These are phyloP conservation scores for Termitomyces sp. DNA, from an alignment of 1,284 basidiomycete species.

Conservation along the genomic window DNA sequence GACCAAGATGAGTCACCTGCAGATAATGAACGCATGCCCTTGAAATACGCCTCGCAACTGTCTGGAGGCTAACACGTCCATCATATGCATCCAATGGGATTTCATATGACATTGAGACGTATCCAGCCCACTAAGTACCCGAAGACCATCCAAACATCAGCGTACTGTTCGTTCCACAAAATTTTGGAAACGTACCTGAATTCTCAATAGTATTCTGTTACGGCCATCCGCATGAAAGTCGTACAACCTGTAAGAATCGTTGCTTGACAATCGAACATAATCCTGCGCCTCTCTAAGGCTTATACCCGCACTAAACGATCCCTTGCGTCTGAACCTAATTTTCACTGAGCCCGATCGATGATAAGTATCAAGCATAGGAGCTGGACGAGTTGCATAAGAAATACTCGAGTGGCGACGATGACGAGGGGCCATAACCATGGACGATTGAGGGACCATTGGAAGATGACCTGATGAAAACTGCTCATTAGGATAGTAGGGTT, in stretches of 20 bases:
- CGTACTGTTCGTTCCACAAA: background rate
- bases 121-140: conserved; percentile 67
- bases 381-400: conserved; percentile 42
- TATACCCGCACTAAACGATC: conserved; percentile 59
- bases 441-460: conserved; percentile 26
- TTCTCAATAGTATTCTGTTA: conserved; percentile 55
- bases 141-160: background rate
- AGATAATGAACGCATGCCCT: conserved; percentile 72
- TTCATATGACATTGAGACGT: conserved; percentile 66
- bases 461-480: conserved; percentile 31
- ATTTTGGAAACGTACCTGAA: conserved; percentile 42
- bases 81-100: conserved; percentile 67
- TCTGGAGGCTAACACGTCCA: conserved; percentile 59
- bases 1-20: conserved; percentile 39
- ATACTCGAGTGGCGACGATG: conserved; percentile 54
- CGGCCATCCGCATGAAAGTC: conserved; percentile 60
- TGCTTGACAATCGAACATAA: conserved; percentile 53
- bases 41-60: conserved; percentile 62
- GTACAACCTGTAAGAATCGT: conserved; percentile 54
- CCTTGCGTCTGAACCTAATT: conserved; percentile 72
- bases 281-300: conserved; percentile 67
- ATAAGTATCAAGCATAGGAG: conserved; percentile 36
- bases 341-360: conserved; percentile 42
- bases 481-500: conserved; percentile 34
- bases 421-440: conserved; percentile 29